A percentile compares a stretch with the other conserved stretches of the same genome.
Evolutionary conservation across 106 monocot genomes (phyloP).

Genomic region (Dioscorea alata): DNA sequence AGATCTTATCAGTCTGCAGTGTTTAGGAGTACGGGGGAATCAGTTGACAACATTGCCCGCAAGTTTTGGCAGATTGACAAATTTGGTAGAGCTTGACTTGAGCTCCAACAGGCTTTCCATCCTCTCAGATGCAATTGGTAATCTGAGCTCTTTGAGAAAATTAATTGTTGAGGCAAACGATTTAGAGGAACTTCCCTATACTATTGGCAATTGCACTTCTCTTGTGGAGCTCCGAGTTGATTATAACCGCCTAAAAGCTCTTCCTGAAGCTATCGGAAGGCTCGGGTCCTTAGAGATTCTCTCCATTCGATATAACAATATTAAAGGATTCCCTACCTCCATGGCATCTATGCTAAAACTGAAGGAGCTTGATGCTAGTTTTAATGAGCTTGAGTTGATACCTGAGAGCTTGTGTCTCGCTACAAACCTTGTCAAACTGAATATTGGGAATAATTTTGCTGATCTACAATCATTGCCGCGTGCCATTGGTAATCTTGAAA

Average conservation of each 20-base stretch:
- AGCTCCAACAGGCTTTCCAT: slow-evolving; percentile 26
- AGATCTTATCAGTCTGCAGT: slow-evolving; percentile 22
- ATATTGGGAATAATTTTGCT: slow-evolving; percentile 55
- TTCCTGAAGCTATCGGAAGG: slow-evolving; percentile 58
- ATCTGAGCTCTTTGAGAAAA: slow-evolving; percentile 34
- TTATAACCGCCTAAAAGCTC: slow-evolving; percentile 39
- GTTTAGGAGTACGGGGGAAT: slow-evolving; percentile 32
- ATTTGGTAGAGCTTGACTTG: slow-evolving; percentile 38
- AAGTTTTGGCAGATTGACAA: slow-evolving; percentile 24
- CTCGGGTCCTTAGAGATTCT: slow-evolving; percentile 33
- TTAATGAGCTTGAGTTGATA: slow-evolving; percentile 54
- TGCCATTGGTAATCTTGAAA: slow-evolving; percentile 48
- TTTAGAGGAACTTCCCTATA: slow-evolving; percentile 48
- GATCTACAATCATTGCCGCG: slow-evolving; percentile 35
- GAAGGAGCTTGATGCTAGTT: slow-evolving; percentile 45
- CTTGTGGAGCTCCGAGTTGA: slow-evolving; percentile 41
- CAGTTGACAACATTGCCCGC: slow-evolving; percentile 31
- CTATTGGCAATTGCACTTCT: slow-evolving; percentile 29
- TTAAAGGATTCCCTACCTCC: slow-evolving; percentile 39
- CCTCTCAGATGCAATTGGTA: slow-evolving; percentile 31
- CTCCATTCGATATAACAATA: slow-evolving; percentile 35
- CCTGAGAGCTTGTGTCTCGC: slow-evolving; percentile 53
- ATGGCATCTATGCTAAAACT: slow-evolving; percentile 39
- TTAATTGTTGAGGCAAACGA: slow-evolving; percentile 37
- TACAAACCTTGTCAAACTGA: slow-evolving; percentile 37